Base-by-base conservation (phyloP, 352 stramenopile genomes). In the Phytophthora fragariaefolia region DNA sequence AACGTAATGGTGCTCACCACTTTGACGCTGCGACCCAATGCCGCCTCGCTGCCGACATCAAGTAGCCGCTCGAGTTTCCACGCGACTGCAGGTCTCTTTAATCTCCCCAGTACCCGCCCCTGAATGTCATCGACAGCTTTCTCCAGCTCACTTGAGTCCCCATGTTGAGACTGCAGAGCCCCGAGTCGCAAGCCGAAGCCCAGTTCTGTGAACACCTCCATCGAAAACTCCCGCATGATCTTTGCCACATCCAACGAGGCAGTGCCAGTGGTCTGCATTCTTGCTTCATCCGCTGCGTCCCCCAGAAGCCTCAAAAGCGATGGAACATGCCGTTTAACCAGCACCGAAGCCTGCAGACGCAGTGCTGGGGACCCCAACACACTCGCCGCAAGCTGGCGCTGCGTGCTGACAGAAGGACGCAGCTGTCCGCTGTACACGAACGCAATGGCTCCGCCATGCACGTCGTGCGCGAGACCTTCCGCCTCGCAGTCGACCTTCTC, bases 341-440 rank as follows among this genome's bases (percentile, higher is more conserved):
- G 52, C 15, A 40, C 23, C 1, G 60, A 66, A 59, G 80, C 80
- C 46, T 58, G 69, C 34, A 79, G 58, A 51, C 72, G 67, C 52
- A 89, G 57, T 57, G 69, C 74, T 30, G 54, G 59, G 7, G 74
- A 83, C 2, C 77, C 84, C 22, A 96, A 91, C 12, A 97, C 90
- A 48, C 89, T 87, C 42, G 79, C 92, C 65, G 85, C 81, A 6
- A 71, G 58, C 32, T 71, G 62, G 27, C 66, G 61, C 23, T 73
- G 67, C 5, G 28, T 71, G 13, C 53, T 58, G 40, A 59, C 66
- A 13, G 58, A 68, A 10, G 58, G 40, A 30, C 62, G 54, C 4
- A 71, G 13, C 2, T 51, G 17, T 32, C 34, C 40, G 8, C 40
- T 63, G 18, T 18, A 56, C 26, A 64, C 24, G 12, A 59, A 69